Conservation (phyloP, 1,284 basidiomycete genomes). For the Wolfiporia cocos region DNA sequence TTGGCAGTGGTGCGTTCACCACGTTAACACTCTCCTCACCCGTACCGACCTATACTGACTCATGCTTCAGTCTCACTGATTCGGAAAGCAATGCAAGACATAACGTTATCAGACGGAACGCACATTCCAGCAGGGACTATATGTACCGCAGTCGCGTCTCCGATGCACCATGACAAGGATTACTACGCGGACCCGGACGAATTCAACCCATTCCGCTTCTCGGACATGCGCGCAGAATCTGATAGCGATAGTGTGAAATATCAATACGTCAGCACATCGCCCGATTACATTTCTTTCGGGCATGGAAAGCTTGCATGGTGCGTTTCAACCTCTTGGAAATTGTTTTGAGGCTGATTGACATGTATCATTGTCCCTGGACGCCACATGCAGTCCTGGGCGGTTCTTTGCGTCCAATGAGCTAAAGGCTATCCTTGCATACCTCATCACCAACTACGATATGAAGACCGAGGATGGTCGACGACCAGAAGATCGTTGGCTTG, state of each 20-base stretch:
- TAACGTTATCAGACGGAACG: constrained; percentile 35
- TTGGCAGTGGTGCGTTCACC: constrained; percentile 16
- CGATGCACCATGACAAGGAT: constrained; percentile 33
- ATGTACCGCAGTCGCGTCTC: constrained; percentile 31
- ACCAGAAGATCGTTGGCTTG: constrained; percentile 14
- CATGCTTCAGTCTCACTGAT: constrained; percentile 8
- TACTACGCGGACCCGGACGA: constrained; percentile 30
- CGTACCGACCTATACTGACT: too few species aligned
- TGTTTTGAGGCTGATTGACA: neutral
- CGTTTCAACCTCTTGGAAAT: too few species aligned
- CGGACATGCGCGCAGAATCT: constrained; percentile 28
- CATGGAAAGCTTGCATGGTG: constrained; percentile 22
- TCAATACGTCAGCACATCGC: constrained; percentile 16
- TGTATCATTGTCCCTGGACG: neutral
- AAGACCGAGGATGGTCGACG: constrained; percentile 27
- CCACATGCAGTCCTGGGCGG: constrained; percentile 30
- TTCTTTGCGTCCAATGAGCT: constrained; percentile 42
- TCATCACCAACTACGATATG: constrained; percentile 40
- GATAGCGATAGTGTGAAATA: constrained; percentile 12
- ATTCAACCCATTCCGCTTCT: constrained; percentile 40
- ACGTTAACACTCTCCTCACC: too few species aligned
- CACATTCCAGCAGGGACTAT: constrained; percentile 35
- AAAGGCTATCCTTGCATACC: constrained; percentile 38
- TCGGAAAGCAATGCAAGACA: constrained; percentile 26
- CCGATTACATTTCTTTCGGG: constrained; percentile 19